phyloP scores from a whole-genome alignment of 768 basidiomycete genomes.

The Strobilomyces echinocephalus region DNA sequence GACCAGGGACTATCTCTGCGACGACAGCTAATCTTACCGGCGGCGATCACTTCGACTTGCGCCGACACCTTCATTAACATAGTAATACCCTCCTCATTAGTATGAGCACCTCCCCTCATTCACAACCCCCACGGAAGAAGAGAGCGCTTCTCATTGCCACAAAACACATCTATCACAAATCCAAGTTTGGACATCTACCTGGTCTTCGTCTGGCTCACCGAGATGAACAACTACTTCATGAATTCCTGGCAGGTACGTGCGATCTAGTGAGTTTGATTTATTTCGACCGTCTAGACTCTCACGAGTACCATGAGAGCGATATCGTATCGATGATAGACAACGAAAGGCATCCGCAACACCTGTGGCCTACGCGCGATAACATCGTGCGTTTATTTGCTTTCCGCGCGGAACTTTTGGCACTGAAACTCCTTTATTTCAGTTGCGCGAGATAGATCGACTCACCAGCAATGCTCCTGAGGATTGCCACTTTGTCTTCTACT shows the following conservation, averaged over 20 bases:
- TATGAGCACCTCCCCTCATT: background rate
- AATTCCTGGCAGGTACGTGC: slow-evolving; percentile 16
- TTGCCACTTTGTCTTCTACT: slow-evolving; percentile 53
- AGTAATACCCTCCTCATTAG: no score
- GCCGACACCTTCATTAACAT: no score
- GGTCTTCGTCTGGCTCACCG: slow-evolving; percentile 18
- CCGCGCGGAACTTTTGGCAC: background rate
- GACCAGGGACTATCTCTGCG: no score
- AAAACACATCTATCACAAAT: slow-evolving; percentile 4
- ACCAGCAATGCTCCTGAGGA: slow-evolving; percentile 39
- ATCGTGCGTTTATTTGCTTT: slow-evolving; percentile 34
- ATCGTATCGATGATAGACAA: slow-evolving; percentile 44
- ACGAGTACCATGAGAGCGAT: slow-evolving; percentile 36
- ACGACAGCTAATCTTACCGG: no score
- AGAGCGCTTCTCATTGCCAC: slow-evolving; percentile 21
- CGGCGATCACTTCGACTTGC: no score
- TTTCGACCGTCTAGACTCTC: slow-evolving; percentile 26
- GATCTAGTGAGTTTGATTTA: background rate
- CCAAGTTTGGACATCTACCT: background rate
- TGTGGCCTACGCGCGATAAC: slow-evolving; percentile 39
- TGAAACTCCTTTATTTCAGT: slow-evolving; percentile 12
- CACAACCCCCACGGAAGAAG: slow-evolving; percentile 4
- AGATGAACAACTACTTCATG: slow-evolving; percentile 13
- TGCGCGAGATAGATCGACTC: slow-evolving; percentile 39
- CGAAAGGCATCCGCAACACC: slow-evolving; percentile 20